These are phyloP conservation scores for Tulasnella sp. DNA, from an alignment of 768 basidiomycete genomes.

Conservation along the genomic window DNA sequence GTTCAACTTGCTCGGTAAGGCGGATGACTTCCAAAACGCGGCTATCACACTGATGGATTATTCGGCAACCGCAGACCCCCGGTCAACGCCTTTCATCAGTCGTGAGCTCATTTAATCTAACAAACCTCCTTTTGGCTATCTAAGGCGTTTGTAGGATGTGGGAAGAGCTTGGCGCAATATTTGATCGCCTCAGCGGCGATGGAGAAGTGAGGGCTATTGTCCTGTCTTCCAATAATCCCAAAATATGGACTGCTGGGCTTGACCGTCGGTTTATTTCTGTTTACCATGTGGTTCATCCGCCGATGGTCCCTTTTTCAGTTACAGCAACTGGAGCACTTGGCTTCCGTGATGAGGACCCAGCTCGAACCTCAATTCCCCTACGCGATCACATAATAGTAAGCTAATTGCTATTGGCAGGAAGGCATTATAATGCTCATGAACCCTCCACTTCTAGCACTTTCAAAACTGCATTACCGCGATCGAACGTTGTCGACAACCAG, in stretches of 20 bases:
- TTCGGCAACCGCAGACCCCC: constrained; percentile 51
- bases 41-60: not conserved
- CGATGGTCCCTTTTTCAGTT: not conserved
- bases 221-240: constrained; percentile 68
- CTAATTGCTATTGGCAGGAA: constrained; percentile 37
- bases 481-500: constrained; percentile 71
- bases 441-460: constrained; percentile 50
- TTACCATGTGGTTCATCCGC: not conserved
- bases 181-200: constrained; percentile 58
- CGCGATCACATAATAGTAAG: constrained; percentile 52
- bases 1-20: constrained; percentile 48
- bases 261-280: constrained; percentile 58
- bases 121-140: not conserved
- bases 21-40: not conserved
- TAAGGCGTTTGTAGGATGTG: constrained; percentile 59
- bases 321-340: not conserved
- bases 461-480: constrained; percentile 73
- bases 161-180: constrained; percentile 65
- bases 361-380: constrained; percentile 55
- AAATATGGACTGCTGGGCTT: constrained; percentile 80
- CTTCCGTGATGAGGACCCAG: constrained; percentile 49
- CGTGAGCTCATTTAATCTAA: constrained; percentile 44
- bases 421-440: not conserved
- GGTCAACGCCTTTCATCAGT: constrained; percentile 66
- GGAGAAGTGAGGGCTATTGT: constrained; percentile 72